Base-by-base conservation (phyloP, 2,329 filamentous ascomycete species). In the Lizonia empirigonia region DNA sequence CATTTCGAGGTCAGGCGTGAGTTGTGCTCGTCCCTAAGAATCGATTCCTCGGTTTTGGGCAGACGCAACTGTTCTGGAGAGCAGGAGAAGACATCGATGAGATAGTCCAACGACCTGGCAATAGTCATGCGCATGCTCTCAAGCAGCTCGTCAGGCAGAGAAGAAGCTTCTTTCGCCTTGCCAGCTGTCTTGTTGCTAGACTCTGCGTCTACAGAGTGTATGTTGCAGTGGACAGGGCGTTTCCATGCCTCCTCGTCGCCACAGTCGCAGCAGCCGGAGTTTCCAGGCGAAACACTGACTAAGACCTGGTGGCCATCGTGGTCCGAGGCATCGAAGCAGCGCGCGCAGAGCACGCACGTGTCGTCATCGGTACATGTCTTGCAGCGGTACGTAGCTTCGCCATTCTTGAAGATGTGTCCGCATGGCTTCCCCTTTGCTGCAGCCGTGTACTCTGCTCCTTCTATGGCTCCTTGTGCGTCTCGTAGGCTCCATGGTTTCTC, bases 1-100 rank as follows among this genome's bases (percentile, higher is more conserved):
- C 91, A 92, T 38, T 85, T 86, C 0, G 88, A 84, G 7, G 83
- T 85, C 26, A 97, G 77, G 16, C 92, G 83, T 13, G 93, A 96
- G 52, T 83, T 81, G 50, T 82, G 80, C 76, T 97, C 94, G 72
- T 99, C 94, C 55, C 87, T 81, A 47, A 85, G 76, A 48, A 99
- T 94, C 1, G 86, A 88, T 46, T 91, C 87, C 57, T 86, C 84
- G 0, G 91, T 89, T 77, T 97, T 99, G 7, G 87, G 80, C 53
- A 96, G 80, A 32, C 94, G 86, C 39, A 99, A 80, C 74, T 99
- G 93, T 75, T 99, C 95, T 0, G 95, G 95, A 1, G 93, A 95
- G 75, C 95, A 99, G 2, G 94, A 97, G 58, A 97, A 91, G 55
- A 99, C 91, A 77, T 99, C 94, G 76, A 93, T 97, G 57, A 99